Evolutionary conservation across 352 stramenopile genomes (phyloP), one percentile per base, ranked within the genome.

Genomic region (Saprolegnia parasitica): DNA sequence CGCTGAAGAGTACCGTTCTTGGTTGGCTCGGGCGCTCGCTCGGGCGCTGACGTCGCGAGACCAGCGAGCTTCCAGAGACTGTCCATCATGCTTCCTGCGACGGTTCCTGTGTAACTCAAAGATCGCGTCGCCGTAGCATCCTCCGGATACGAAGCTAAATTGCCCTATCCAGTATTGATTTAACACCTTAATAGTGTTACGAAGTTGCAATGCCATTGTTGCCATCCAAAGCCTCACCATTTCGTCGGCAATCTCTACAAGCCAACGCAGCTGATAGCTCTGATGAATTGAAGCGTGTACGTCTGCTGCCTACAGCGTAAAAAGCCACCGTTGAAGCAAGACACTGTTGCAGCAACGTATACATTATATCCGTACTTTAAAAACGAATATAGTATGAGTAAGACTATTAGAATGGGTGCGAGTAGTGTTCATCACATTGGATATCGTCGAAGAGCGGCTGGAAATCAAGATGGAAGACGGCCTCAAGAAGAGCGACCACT

Each of bases 401-500:
- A 49, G 42, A n/a, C 11, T 49, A n/a, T 15, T n/a, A 49, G 18
- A 49, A n/a, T 15, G 42, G 42, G 11, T 49, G 11, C 11, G 42
- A n/a, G 42, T 49, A n/a, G 42, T 15, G 42, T n/a, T 49, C 18
- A 49, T 15, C 13, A 49, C 18, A 49, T 49, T 49, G 29, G 29
- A 35, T 35, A 35, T 49, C 18, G 11, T 45, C 4, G 55, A 56
- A 55, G 58, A 67, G 58, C 18, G 58, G 58, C 58, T 35, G 54
- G 58, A 67, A 67, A 91, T 77, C 73, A 76, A 63, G 57, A 71
- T 72, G 57, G 85, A 91, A 54, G 85, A 93, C 71, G 83, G 89
- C 64, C 81, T 83, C 45, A 91, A 93, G 79, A 93, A 93, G 77
- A 79, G 81, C 55, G 85, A 93, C 76, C 76, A 87, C 58, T 75